These are phyloP conservation scores for Aechmea fasciata DNA, from an alignment of 176 grass and related monocot genomes.

Conservation along the genomic window DNA sequence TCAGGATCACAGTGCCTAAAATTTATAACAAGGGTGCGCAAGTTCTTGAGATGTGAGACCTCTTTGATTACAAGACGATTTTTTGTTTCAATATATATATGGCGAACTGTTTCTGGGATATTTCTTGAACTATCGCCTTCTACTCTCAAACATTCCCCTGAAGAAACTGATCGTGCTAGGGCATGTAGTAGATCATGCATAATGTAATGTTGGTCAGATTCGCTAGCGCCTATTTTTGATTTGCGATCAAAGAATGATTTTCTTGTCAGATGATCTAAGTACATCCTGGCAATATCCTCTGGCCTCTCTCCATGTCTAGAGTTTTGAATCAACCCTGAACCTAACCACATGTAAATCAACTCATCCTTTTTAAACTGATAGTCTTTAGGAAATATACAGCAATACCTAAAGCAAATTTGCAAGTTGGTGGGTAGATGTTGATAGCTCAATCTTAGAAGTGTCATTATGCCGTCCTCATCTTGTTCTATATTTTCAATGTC, in stretches of 20 bases:
- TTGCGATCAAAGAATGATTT: constrained; percentile 18
- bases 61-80: not conserved
- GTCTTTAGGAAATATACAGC: constrained; percentile 17
- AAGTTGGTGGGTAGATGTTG: constrained; percentile 18
- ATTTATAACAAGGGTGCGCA: not conserved
- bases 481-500: constrained; percentile 11
- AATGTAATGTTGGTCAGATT: not conserved
- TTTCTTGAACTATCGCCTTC: not conserved
- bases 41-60: not conserved
- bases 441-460: constrained; percentile 25
- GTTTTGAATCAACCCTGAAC: constrained; percentile 10
- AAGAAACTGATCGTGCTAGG: constrained; percentile 11
- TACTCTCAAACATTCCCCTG: constrained; percentile 23
- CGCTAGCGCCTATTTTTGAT: not conserved
- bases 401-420: constrained; percentile 25
- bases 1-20: not conserved
- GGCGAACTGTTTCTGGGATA: not conserved
- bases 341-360: constrained; percentile 17
- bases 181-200: constrained; percentile 28
- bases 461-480: constrained; percentile 17
- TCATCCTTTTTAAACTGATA: not conserved
- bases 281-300: constrained; percentile 15
- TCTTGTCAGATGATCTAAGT: constrained; percentile 3
- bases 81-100: not conserved
- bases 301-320: not conserved